Base-by-base conservation (phyloP, 2,329 filamentous ascomycete species). In the Ophiocordyceps polyrhachis-furcata region DNA sequence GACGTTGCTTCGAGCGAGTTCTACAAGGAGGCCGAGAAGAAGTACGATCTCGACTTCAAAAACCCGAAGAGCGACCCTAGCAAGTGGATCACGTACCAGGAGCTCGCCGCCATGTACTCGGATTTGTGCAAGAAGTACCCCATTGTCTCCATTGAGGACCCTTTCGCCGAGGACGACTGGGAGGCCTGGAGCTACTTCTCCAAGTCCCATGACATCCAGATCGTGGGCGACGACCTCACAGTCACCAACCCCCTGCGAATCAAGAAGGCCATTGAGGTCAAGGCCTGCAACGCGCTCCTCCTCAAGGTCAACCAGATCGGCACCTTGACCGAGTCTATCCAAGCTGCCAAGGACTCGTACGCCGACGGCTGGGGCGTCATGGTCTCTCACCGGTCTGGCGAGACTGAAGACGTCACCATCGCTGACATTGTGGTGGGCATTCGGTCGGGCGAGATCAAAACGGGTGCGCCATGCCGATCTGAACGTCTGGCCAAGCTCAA, bases 251-350 rank as follows among this genome's bases (percentile, higher is more conserved):
- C 91, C 51, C 71, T 84, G 59, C 89, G 91, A 68, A 98, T 98
- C 79, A 95, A 96, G 85, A 93, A 93, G 78, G 91, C 91, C 60
- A 94, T 96, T 56, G 88, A 96, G 67, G 82, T 91, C 62, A 98
- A 98, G 83, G 85, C 91, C 58, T 91, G 88, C 80, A 96, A 98
- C 64, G 84, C 88, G 53, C 83, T 98, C 49, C 79, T 98, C 51
- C 85, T 98, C 64, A 98, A 98, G 83, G 88, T 98, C 69, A 98
- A 98, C 83, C 91, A 98, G 77, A 98, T 98, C 59, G 91, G 91
- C 70, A 95, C 91, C 56, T 80, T 98, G 60, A 93, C 86, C 57
- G 91, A 98, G 76, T 94, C 91, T 49, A 95, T 96, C 71, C 88
- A 96, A 74, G 91, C 91, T 46, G 89, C 91, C 66, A 95, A 96